Evolutionary conservation across 768 basidiomycete genomes (phyloP).

Genomic region (Trichaptum fuscoviolaceum): DNA sequence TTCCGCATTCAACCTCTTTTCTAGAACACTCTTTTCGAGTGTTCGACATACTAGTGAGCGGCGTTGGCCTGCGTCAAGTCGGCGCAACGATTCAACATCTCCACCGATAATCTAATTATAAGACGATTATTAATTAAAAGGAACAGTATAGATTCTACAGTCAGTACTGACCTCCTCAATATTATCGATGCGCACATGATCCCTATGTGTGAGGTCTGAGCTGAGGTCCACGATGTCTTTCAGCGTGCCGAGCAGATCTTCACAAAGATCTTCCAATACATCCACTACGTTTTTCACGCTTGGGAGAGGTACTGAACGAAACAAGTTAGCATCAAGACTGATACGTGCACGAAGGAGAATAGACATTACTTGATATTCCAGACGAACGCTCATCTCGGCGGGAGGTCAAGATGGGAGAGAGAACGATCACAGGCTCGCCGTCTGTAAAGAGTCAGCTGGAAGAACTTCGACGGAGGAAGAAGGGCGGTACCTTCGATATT

Average conservation of each 20-base stretch:
- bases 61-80: conserved; percentile 65
- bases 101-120: conserved; percentile 37
- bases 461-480: conserved; percentile 3
- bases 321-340: background rate
- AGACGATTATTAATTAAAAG: conserved; percentile 3
- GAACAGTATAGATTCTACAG: background rate
- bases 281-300: conserved; percentile 71
- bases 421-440: conserved; percentile 63
- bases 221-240: conserved; percentile 64
- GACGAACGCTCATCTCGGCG: conserved; percentile 52
- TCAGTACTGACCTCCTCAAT: conserved; percentile 50
- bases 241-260: conserved; percentile 53
- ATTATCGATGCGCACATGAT: conserved; percentile 66
- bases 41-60: conserved; percentile 59
- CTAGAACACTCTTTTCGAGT: conserved; percentile 41
- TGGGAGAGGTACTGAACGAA: conserved; percentile 58
- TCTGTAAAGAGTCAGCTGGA: conserved; percentile 32
- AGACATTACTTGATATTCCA: conserved; percentile 46
- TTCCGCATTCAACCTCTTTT: conserved; percentile 43
- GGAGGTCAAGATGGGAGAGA: conserved; percentile 62
- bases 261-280: conserved; percentile 55
- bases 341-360: conserved; percentile 7
- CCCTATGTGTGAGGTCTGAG: conserved; percentile 65
- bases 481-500: conserved; percentile 55
- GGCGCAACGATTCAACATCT: conserved; percentile 53